Percentiles rank a stretch among this genome's conserved stretches.
Conservation (phyloP, 257 asterid species). For the Gardenia jasminoides region DNA sequence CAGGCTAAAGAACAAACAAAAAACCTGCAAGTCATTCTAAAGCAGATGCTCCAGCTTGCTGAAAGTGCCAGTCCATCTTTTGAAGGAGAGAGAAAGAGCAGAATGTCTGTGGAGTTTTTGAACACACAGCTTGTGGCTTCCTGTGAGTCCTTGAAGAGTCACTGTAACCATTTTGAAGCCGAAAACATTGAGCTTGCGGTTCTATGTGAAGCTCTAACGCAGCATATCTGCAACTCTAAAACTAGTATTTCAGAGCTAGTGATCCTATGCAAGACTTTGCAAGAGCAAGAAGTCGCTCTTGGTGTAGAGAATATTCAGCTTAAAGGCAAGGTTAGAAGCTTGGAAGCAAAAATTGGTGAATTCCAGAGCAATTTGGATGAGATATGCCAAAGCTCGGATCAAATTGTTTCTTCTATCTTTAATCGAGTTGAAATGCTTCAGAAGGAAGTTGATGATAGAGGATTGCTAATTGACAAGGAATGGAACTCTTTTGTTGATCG, state of each 20-base stretch:
- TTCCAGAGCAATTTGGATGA: constrained; percentile 60
- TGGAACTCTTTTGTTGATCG: constrained; percentile 56
- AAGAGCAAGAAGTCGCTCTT: constrained; percentile 51
- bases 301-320: constrained; percentile 59
- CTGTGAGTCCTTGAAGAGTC: constrained; percentile 44
- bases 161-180: constrained; percentile 56
- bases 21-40: constrained; percentile 45
- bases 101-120: constrained; percentile 38
- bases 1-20: constrained; percentile 41
- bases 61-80: constrained; percentile 47
- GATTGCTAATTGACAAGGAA: constrained; percentile 46
- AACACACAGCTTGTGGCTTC: constrained; percentile 34
- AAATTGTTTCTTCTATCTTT: constrained; percentile 49
- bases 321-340: constrained; percentile 42
- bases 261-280: constrained; percentile 43
- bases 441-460: constrained; percentile 56
- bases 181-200: constrained; percentile 70
- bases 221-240: constrained; percentile 34
- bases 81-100: constrained; percentile 43
- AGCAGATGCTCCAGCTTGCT: constrained; percentile 46
- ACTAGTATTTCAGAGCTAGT: constrained; percentile 58
- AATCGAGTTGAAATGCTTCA: constrained; percentile 54
- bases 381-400: constrained; percentile 48
- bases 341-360: constrained; percentile 45
- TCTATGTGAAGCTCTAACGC: constrained; percentile 61